Conservation (phyloP, 1,284 basidiomycete genomes). For the Hemileia vastatrix region DNA sequence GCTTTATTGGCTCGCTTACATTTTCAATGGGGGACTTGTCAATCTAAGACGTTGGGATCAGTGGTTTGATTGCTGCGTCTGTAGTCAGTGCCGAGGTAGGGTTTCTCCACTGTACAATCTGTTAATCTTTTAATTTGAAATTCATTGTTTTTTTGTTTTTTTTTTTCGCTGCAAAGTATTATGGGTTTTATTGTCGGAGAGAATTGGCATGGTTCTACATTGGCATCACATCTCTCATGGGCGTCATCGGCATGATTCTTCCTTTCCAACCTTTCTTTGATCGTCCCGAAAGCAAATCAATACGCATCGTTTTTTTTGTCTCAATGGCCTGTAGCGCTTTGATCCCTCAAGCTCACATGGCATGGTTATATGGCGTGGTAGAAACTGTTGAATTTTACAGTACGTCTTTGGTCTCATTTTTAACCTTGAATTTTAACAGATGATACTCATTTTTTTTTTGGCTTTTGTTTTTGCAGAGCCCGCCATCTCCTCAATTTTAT, state of each 20-base stretch:
- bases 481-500: slow-evolving; percentile 4
- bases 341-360: slow-evolving; percentile 16
- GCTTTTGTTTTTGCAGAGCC: neutral
- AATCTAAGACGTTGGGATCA: slow-evolving; percentile 21
- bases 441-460: neutral
- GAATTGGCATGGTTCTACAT: slow-evolving; percentile 7
- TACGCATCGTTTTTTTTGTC: slow-evolving; percentile 20
- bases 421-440: neutral
- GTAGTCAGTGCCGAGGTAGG: slow-evolving; percentile 12
- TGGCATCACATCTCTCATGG: slow-evolving; percentile 10
- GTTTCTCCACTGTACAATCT: neutral
- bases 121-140: neutral
- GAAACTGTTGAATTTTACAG: slow-evolving; percentile 16
- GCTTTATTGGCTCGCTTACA: no score
- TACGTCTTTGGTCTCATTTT: neutral
- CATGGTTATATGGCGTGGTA: slow-evolving; percentile 8
- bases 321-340: slow-evolving; percentile 11
- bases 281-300: slow-evolving; percentile 13
- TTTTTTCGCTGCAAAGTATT: slow-evolving; percentile 3
- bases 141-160: neutral
- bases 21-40: no score
- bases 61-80: slow-evolving; percentile 19
- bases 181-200: slow-evolving; percentile 19
- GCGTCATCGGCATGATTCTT: slow-evolving; percentile 20
- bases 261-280: slow-evolving; percentile 22